phyloP scores from a whole-genome alignment of 2,329 filamentous ascomycete genomes.

The Triangularia verruculosa region DNA sequence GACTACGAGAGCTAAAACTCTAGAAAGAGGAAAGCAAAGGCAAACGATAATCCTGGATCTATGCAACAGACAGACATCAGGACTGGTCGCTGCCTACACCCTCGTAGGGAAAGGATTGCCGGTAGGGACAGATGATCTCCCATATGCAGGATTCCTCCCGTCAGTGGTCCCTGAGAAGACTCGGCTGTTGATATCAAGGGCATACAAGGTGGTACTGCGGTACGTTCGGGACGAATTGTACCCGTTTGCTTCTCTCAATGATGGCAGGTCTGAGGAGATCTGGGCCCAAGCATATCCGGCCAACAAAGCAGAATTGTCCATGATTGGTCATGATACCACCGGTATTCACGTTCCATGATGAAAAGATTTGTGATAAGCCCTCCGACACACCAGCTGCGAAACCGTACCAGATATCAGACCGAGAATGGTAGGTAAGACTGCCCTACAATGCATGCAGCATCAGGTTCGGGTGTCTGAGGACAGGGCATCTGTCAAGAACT shows the following conservation, averaged over 20 bases:
- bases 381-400: not conserved
- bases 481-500: not conserved
- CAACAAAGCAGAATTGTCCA: not conserved
- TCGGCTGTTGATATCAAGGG: not conserved
- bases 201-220: not conserved
- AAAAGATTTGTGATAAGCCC: not conserved
- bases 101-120: conserved; percentile 6
- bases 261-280: not conserved
- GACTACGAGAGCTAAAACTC: not conserved
- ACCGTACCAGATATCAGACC: not conserved
- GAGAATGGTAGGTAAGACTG: not conserved
- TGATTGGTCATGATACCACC: not conserved
- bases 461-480: not conserved
- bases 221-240: not conserved
- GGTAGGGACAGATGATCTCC: conserved; percentile 5
- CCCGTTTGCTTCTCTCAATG: not conserved
- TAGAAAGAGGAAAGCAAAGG: not conserved
- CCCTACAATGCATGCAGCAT: not conserved
- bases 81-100: not conserved
- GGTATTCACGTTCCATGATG: not conserved
- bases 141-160: conserved; percentile 13
- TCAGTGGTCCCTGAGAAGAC: not conserved
- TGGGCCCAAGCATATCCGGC: not conserved
- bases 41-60: not conserved
- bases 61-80: not conserved